Evolutionary conservation across 768 basidiomycete genomes (phyloP), one percentile per base, ranked within the genome.

Genomic region (Baorangia bicolor): DNA sequence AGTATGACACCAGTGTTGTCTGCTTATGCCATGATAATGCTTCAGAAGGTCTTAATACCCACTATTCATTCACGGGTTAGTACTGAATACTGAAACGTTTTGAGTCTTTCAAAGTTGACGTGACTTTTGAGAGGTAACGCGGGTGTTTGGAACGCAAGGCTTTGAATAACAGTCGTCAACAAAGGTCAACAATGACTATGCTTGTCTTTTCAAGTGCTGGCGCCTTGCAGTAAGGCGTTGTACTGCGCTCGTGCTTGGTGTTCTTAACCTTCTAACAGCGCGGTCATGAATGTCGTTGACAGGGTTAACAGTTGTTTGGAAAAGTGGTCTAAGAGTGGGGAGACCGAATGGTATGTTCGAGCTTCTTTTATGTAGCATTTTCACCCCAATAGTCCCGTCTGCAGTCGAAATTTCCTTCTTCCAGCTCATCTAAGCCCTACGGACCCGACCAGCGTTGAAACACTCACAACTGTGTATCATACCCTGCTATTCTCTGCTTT

Each of bases 401-500:
- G 16, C 56, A 92, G 89, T 71, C 85, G 84, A 64, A 78, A 78
- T 64, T 79, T 85, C 49, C 76, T 91, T 61, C 73, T 79, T 65
- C 72, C 77, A 48, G 78, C 81, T 33, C 88, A 90, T 69, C 79
- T 79, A 56, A 83, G 82, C 67, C 79, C 81, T 20, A 72, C 78
- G 54, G 80, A 85, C 70, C 70, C 80, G 5, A 75, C 74, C 33
- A 80, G 74, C 50, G 64, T 78, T 52, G 86, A 85, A 64, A 73
- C 79, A 23, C 77, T 92, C 34, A 81, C 81, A 13, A 86, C 85
- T 14, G 80, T 79, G 4, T 92, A 91, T 65, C 82, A 90, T 63
- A 82, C 87, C 5, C 78, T 92, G 40, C 64, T 91, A 12, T 78
- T 78, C 42, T 80, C 86, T 13, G 77, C 80, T 3, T 73, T 92